Evolutionary conservation across 2,329 filamentous ascomycete species (phyloP), one percentile per base, ranked within the genome.

Genomic region (Trichoderma brevicompactum): DNA sequence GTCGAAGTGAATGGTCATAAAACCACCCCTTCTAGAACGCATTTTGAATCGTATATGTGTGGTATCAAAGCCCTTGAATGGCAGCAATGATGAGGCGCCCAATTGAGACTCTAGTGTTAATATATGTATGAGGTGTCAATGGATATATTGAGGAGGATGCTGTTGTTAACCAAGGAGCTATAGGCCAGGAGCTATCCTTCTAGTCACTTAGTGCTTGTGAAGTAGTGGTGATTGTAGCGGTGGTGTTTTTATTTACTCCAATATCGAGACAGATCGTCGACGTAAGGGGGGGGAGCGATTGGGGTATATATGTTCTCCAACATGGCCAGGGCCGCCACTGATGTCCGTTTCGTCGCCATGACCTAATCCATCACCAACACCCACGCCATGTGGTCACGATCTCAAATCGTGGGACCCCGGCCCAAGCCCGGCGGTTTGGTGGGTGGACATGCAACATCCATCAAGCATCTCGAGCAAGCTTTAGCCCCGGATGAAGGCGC

Each of bases 1-100:
- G 72, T 82, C 80, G 69, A 82, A 82, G 55, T 70, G 70, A 60
- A 82, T 75, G 44, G 73, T 75, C 68, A 70, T 69, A 64, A 70
- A 72, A 46, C 65, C 69, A 19, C 50, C 53, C 66, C 56, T 67
- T 65, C 69, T 70, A 59, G 48, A 40, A 59, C 48, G 49, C 59
- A 63, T 63, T 44, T 34, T 63, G 59, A 50, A 36, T 7, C 9
- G 3, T 44, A 5, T 15, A 23, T n/a, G 28, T 34, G 12, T 15
- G 7, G 4, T 41, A 40, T 49, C n/a, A 50, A 34, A 2, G 59
- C 64, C 48, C 46, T 65, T 17, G 49, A 61, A 32, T 43, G 64
- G 49, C 59, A 54, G 28, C 54, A 23, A 9, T 10, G 13, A 9
- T 54, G 40, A 23, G 34, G 49, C 36, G 15, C 40, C 49, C n/a